Evolutionary conservation across 495 filamentous ascomycete species (phyloP).

Genomic region (Podospora pseudoanserina): DNA sequence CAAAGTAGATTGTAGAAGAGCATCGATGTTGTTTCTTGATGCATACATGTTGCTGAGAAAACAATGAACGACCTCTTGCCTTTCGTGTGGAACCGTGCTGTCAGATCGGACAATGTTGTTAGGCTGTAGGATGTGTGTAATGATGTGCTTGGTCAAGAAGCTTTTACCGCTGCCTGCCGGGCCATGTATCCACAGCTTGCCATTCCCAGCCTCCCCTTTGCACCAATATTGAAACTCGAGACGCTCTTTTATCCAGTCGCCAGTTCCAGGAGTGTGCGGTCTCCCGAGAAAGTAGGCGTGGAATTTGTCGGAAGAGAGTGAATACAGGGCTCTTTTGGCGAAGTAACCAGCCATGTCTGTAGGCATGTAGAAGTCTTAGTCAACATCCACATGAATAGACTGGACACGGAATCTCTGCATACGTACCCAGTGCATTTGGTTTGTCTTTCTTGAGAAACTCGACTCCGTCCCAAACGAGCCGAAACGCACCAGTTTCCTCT

Average conservation of each 20-base stretch:
- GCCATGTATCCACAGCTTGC: constrained; percentile 20
- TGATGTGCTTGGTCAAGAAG: constrained; percentile 18
- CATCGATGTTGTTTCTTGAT: constrained; percentile 7
- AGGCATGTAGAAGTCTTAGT: not conserved
- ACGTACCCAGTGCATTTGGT: not conserved
- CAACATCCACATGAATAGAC: not conserved
- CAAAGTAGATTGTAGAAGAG: constrained; percentile 7
- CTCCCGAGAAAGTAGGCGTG: constrained; percentile 15
- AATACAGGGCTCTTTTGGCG: constrained; percentile 9
- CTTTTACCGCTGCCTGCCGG: constrained; percentile 15
- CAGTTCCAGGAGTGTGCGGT: constrained; percentile 10
- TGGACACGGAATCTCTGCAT: too few species aligned
- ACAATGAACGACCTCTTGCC: constrained; percentile 14
- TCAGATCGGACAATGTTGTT: too few species aligned
- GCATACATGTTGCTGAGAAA: constrained; percentile 14
- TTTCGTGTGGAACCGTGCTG: not conserved
- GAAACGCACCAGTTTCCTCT: not conserved
- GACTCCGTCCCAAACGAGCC: not conserved
- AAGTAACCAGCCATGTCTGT: not conserved
- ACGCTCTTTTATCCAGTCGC: constrained; percentile 14
- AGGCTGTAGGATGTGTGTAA: constrained; percentile 10
- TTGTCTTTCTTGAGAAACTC: not conserved
- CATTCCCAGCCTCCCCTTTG: constrained; percentile 3
- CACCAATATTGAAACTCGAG: constrained; percentile 12
- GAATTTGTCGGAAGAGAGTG: constrained; percentile 11